These are phyloP conservation scores for Brassica rapa DNA, from an alignment of 345 rosid species.

Conservation along the genomic window DNA sequence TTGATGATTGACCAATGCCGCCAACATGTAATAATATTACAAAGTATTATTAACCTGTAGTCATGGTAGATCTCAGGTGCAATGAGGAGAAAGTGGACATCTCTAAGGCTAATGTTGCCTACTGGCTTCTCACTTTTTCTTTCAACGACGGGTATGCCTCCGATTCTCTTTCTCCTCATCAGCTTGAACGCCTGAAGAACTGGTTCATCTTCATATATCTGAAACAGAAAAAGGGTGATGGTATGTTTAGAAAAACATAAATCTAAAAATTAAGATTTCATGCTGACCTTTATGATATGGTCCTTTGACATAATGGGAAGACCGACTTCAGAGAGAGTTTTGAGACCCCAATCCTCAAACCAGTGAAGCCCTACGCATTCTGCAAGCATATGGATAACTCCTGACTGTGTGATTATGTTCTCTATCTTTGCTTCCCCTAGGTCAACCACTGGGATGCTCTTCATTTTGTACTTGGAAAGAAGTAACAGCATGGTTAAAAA, in stretches of 20 bases:
- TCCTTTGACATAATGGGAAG: slow-evolving; percentile 68
- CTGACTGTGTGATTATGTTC: slow-evolving; percentile 87
- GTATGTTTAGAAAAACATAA: neutral
- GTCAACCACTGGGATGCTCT: slow-evolving; percentile 91
- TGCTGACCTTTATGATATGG: slow-evolving; percentile 60
- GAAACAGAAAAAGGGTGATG: slow-evolving; percentile 8
- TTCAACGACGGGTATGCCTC: slow-evolving; percentile 83
- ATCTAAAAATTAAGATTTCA: slow-evolving; percentile 4
- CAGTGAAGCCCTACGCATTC: slow-evolving; percentile 93
- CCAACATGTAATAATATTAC: neutral
- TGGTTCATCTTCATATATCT: slow-evolving; percentile 94
- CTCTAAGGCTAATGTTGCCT: slow-evolving; percentile 92
- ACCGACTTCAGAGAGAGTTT: slow-evolving; percentile 81
- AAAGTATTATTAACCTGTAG: slow-evolving; percentile 56
- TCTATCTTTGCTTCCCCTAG: slow-evolving; percentile 74
- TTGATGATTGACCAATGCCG: slow-evolving; percentile 6
- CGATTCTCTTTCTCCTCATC: slow-evolving; percentile 79
- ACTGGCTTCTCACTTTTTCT: slow-evolving; percentile 60
- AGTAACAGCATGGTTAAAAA: slow-evolving; percentile 89
- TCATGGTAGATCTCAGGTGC: slow-evolving; percentile 92
- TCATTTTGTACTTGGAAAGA: slow-evolving; percentile 98
- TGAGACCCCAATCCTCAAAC: slow-evolving; percentile 96
- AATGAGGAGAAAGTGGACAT: slow-evolving; percentile 84
- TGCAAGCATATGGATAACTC: slow-evolving; percentile 95
- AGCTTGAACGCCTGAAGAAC: slow-evolving; percentile 97